Evolutionary conservation across 2,329 filamentous ascomycete genomes (phyloP), one percentile per base, ranked within the genome.

Genomic region (Ophiostoma australiae): DNA sequence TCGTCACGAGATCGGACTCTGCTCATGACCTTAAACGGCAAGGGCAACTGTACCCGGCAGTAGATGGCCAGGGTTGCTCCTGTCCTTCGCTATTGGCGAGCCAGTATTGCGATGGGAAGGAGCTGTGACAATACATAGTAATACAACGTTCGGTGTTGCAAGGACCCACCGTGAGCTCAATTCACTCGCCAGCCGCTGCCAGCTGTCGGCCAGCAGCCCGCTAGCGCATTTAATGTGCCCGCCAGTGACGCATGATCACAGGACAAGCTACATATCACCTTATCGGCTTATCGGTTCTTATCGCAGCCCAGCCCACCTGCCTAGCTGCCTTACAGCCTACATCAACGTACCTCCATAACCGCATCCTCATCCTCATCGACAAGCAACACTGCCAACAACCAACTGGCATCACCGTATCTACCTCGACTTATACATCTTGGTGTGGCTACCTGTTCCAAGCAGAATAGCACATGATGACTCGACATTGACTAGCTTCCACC

Each of bases 221-320:
- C 52, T 63, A 63, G 58, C 52, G 52, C 52, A 58, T n/a, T n/a
- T n/a, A 23, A 58, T 58, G 52, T 48, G 10, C 8, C 52, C 63
- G 17, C 39, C 66, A 44, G 39, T 67, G 66, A 67, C 66, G 66
- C 66, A 67, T 44, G 63, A 67, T 67, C 66, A 44, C 61, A 66
- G 35, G 39, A 27, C 31, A 4, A 66, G 20, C 44, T 10, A 41
- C 39, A 10, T 48, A 48, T 31, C 27, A 3, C 1, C 52, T 58
- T 27, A 27, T 23, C 11, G 63, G 13, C 66, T 67, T 67, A 67
- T 67, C 66, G 15, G 66, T 4, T 8, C n/a, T 41, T 67, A 67
- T 67, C 66, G 66, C 23, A 63, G 58, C 23, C 23, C 23, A 48
- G 23, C 66, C 66, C 66, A 67, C 66, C 66, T 63, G 27, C 27